phyloP scores from a whole-genome alignment of 1,284 basidiomycete genomes.

The Wallemia mellicola region DNA sequence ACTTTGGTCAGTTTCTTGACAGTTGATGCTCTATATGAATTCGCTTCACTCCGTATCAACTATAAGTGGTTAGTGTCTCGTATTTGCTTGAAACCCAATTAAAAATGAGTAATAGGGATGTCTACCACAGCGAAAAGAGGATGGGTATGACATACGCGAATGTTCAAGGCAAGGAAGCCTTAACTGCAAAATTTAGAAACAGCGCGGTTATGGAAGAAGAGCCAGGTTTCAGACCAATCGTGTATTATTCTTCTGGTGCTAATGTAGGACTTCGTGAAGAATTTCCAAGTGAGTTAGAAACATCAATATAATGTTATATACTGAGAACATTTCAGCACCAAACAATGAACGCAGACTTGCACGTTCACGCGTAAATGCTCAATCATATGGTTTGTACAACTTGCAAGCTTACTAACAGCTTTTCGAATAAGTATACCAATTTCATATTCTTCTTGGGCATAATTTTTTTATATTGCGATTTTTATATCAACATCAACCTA shows the following conservation, averaged over 20 bases:
- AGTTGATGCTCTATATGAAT: constrained; percentile 30
- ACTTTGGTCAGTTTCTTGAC: constrained; percentile 38
- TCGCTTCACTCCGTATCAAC: constrained; percentile 38
- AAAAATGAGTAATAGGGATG: constrained; percentile 28
- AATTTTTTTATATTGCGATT: too few species aligned
- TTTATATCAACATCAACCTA: too few species aligned
- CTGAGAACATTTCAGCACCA: neutral
- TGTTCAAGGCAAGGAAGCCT: constrained; percentile 57
- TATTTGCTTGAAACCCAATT: neutral
- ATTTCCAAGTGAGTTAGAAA: constrained; percentile 23
- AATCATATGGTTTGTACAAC: neutral
- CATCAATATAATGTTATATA: neutral
- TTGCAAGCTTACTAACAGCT: neutral
- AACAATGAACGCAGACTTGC: neutral
- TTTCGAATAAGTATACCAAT: neutral
- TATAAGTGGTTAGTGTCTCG: constrained; percentile 27
- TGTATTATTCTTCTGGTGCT: constrained; percentile 44
- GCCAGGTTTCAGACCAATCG: constrained; percentile 48
- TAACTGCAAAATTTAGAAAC: constrained; percentile 23
- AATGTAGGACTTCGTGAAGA: constrained; percentile 41
- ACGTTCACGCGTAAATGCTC: neutral
- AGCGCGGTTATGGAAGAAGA: constrained; percentile 39
- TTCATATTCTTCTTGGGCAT: neutral
- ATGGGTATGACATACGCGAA: constrained; percentile 61
- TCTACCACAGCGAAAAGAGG: constrained; percentile 60